Evolutionary conservation across 1,284 basidiomycete species (phyloP), one percentile per base, ranked within the genome.

Genomic region (Ceratobasidium sp.): DNA sequence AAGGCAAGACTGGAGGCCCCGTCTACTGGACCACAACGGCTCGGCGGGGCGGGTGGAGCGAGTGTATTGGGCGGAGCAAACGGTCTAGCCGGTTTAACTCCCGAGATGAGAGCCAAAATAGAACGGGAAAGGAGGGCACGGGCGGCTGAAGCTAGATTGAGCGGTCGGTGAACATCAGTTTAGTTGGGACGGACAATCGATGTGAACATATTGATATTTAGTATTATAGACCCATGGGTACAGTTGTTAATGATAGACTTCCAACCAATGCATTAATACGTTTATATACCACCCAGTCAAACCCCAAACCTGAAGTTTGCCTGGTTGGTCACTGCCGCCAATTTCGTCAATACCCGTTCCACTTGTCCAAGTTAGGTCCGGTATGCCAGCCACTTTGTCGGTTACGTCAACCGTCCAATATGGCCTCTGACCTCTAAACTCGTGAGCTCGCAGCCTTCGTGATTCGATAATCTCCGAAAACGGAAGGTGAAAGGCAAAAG

Each of bases 81-180:
- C 45, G 75, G 71, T 10, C 74, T 90, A 21, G 81, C 87, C 1
- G 96, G 95, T 0, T 81, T 99, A 77, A 95, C 92, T 14, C 87
- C 92, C 10, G 97, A 97, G 80, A 96, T 98, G 93, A 85, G 92
- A 76, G 88, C 88, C 34, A 90, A 88, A 79, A 91, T 99, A 36
- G 96, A 98, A 82, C 84, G 97, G 75, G 97, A 99, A 80, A 84
- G 95, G 75, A 84, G 97, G 72, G 97, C 96, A 18, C 84, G 96
- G 74, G 97, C 97, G 9, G 97, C 96, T 1, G 97, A 99, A 81
- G 96, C 94, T 10, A 82, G 89, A 4, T 76, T 91, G 72, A 45
- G 55, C 9, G 67, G 67, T 4, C 67, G 67, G 23, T 70, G 28
- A 70, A 26, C n/a, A 80, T 84, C 90, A 89, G 39, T 41, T 21